Evolutionary conservation across 805 yeast genomes (phyloP).

Genomic region (Ogataea ramenticola): DNA sequence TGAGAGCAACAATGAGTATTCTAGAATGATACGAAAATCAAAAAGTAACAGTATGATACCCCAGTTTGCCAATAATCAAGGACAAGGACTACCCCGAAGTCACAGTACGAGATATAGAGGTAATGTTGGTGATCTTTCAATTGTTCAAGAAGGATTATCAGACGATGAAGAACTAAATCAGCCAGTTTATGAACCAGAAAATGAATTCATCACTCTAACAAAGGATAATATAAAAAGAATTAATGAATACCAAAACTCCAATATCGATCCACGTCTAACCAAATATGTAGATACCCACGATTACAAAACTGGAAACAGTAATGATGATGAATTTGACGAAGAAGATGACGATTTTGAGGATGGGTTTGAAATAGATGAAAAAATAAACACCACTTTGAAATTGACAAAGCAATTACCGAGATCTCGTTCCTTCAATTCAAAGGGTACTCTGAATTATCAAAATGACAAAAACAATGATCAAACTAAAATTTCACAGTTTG

Average conservation of each 20-base stretch:
- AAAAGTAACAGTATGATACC: not conserved
- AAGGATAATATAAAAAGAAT: slow-evolving; percentile 15
- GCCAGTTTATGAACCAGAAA: slow-evolving; percentile 1
- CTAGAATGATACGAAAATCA: not conserved
- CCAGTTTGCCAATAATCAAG: not conserved
- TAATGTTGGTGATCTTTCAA: slow-evolving; percentile 10
- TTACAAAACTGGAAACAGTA: slow-evolving; percentile 15
- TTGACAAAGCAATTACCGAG: not conserved
- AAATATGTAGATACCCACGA: slow-evolving; percentile 21
- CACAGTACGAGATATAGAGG: not conserved
- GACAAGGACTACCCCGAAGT: not conserved
- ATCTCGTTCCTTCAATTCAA: not conserved
- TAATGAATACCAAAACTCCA: slow-evolving; percentile 7
- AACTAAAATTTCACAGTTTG: not conserved
- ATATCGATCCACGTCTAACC: slow-evolving; percentile 3
- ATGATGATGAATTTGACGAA: slow-evolving; percentile 13
- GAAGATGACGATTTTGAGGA: slow-evolving; percentile 17
- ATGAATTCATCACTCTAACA: slow-evolving; percentile 12
- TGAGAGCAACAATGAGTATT: not conserved
- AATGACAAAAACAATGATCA: not conserved
- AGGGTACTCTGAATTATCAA: no score
- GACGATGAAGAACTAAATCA: slow-evolving; percentile 1
- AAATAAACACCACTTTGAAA: not conserved
- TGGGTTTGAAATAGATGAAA: slow-evolving; percentile 2
- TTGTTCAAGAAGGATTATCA: slow-evolving; percentile 17